phyloP scores from a whole-genome alignment of 164 flowering plant species.

The Tetrastigma voinierianum region DNA sequence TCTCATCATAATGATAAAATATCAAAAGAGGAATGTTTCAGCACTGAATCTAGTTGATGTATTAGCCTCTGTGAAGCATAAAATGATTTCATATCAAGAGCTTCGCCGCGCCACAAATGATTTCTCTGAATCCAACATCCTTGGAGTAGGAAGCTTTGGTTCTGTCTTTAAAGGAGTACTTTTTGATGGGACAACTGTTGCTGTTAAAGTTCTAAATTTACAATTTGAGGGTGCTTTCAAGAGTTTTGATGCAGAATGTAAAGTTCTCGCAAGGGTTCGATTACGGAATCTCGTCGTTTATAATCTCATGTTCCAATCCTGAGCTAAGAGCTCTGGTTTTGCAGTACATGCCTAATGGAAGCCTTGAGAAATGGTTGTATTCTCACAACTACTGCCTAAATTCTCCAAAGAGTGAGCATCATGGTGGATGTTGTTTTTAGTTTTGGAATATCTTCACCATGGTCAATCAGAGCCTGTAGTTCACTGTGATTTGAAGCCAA shows the following conservation, averaged over 20 bases:
- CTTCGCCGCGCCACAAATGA: background rate
- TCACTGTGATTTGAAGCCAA: constrained; percentile 25
- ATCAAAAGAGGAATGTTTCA: background rate
- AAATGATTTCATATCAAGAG: background rate
- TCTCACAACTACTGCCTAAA: background rate
- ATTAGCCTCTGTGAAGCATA: background rate
- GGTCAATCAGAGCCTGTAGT: constrained; percentile 13
- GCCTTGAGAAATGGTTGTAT: constrained; percentile 5
- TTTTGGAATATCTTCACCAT: constrained; percentile 22
- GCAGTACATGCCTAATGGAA: constrained; percentile 1
- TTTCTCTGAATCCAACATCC: constrained; percentile 7
- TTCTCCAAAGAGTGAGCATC: background rate
- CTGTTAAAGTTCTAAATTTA: constrained; percentile 3
- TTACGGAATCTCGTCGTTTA: constrained; percentile 12
- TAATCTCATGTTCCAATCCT: background rate
- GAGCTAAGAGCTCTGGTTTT: background rate
- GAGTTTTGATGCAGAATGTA: constrained; percentile 11
- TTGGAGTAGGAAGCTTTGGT: constrained; percentile 6
- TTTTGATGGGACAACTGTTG: background rate
- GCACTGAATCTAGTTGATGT: background rate
- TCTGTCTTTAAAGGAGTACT: background rate
- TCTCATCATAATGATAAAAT: too few species aligned
- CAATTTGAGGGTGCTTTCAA: background rate
- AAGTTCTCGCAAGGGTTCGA: constrained; percentile 1
- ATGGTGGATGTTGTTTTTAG: background rate